phyloP scores from a whole-genome alignment of 1,284 basidiomycete species.

The Blastosporella zonata region DNA sequence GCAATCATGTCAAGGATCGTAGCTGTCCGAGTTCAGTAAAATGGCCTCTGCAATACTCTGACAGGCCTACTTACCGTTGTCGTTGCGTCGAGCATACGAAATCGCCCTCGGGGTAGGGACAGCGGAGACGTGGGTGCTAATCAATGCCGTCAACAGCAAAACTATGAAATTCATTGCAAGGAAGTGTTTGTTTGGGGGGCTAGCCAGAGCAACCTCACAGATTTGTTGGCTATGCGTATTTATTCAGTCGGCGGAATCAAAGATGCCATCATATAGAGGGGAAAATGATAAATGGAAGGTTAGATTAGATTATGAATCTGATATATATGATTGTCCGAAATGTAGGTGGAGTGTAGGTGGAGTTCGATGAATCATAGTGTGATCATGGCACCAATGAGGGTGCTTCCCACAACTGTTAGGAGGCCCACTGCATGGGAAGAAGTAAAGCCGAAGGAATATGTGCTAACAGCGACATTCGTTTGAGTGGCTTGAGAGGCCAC shows the following conservation, averaged over 20 bases:
- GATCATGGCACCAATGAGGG: conserved; percentile 38
- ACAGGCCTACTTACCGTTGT: conserved; percentile 12
- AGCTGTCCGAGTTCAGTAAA: background rate
- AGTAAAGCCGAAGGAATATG: conserved; percentile 29
- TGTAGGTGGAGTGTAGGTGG: background rate
- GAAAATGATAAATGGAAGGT: background rate
- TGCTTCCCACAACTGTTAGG: conserved; percentile 41
- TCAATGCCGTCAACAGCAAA: conserved; percentile 20
- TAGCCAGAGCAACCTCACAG: conserved; percentile 21
- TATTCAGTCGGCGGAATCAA: conserved; percentile 4
- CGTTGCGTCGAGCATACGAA: conserved; percentile 9
- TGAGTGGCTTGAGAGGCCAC: conserved; percentile 23
- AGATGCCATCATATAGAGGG: background rate
- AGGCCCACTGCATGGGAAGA: conserved; percentile 39
- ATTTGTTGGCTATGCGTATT: conserved; percentile 6
- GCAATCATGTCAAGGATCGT: conserved; percentile 15
- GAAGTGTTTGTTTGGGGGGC: conserved; percentile 10
- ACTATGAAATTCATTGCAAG: conserved; percentile 12
- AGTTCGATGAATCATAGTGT: conserved; percentile 18
- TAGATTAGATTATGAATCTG: background rate
- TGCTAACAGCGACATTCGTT: conserved; percentile 22
- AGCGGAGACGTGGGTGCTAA: conserved; percentile 4
- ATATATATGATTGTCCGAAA: background rate
- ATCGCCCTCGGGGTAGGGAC: conserved; percentile 7
- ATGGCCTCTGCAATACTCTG: background rate